These are phyloP conservation scores for Telfairia occidentalis DNA, from an alignment of 331 rosid genomes.

Conservation along the genomic window DNA sequence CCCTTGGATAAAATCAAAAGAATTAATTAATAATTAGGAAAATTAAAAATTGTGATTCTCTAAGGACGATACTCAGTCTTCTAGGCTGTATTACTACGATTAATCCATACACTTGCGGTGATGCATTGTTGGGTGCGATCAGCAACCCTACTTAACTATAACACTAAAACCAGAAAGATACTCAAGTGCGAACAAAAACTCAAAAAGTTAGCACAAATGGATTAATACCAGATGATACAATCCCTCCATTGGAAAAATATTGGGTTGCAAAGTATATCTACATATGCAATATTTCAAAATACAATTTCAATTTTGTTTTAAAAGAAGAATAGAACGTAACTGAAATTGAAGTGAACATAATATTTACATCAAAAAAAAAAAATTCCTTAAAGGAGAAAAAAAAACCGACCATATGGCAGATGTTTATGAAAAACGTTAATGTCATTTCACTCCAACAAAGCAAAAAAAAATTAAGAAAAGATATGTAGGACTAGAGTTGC, in stretches of 20 bases:
- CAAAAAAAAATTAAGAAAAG: not conserved
- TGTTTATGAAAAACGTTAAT: not conserved
- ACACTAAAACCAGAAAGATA: too few relatives aligned
- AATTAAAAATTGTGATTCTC: too few relatives aligned
- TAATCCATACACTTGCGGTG: too few relatives aligned
- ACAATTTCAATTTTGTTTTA: not conserved
- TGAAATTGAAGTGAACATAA: not conserved
- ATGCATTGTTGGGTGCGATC: too few relatives aligned
- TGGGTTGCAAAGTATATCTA: not conserved
- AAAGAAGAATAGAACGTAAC: not conserved
- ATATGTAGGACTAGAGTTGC: constrained; percentile 22
- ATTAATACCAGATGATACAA: not conserved
- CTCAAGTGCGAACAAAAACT: too few relatives aligned
- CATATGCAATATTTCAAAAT: constrained; percentile 1
- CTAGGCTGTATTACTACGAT: too few relatives aligned
- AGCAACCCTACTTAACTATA: too few relatives aligned
- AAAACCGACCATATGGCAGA: not conserved
- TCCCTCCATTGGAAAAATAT: not conserved
- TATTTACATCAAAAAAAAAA: not conserved
- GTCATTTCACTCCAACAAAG: not conserved
- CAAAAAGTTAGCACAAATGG: too few relatives aligned
- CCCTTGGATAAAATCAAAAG: too few relatives aligned
- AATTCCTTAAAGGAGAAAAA: not conserved
- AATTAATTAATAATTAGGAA: too few relatives aligned
- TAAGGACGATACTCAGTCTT: too few relatives aligned